Conservation (phyloP, 177 flowering plant species). For the Telopea speciosissima region DNA sequence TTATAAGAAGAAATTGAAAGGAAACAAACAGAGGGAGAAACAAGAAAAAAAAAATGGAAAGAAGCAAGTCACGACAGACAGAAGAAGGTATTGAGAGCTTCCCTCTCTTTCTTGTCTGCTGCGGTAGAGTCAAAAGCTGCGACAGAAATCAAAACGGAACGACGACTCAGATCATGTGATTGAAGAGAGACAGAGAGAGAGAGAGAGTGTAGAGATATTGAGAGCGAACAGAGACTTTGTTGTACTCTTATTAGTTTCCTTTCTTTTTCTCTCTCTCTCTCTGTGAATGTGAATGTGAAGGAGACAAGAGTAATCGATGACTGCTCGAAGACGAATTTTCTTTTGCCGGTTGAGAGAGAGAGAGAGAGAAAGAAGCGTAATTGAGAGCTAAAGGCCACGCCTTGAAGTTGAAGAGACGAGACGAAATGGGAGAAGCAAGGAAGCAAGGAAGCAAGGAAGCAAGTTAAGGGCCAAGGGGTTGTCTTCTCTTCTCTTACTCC, state of each 20-base stretch:
- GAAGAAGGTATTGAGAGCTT: not conserved
- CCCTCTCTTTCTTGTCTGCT: slow-evolving; percentile 24
- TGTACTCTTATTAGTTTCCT: too few relatives aligned
- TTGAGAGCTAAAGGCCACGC: slow-evolving; percentile 37
- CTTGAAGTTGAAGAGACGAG: slow-evolving; percentile 14
- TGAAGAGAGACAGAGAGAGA: slow-evolving; percentile 2
- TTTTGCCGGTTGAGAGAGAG: not conserved
- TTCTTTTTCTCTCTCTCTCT: not conserved
- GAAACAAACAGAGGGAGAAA: not conserved
- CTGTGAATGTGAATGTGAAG: slow-evolving; percentile 3
- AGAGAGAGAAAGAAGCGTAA: slow-evolving; percentile 24
- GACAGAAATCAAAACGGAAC: slow-evolving; percentile 6
- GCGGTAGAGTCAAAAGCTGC: slow-evolving; percentile 29
- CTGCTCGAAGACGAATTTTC: slow-evolving; percentile 17
- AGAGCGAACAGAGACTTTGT: not conserved
- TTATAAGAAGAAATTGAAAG: not conserved
- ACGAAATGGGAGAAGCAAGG: slow-evolving; percentile 1
- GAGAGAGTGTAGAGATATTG: not conserved
- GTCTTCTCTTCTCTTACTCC: not conserved
- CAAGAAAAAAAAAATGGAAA: not conserved
- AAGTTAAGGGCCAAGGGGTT: not conserved
- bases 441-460: not conserved
- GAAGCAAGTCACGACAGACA: not conserved
- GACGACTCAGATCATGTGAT: slow-evolving; percentile 17
- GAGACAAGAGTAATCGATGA: slow-evolving; percentile 29